Evolutionary conservation across 2,329 filamentous ascomycete species (phyloP), one percentile per base, ranked within the genome.

Genomic region (Kalmusia sp.): DNA sequence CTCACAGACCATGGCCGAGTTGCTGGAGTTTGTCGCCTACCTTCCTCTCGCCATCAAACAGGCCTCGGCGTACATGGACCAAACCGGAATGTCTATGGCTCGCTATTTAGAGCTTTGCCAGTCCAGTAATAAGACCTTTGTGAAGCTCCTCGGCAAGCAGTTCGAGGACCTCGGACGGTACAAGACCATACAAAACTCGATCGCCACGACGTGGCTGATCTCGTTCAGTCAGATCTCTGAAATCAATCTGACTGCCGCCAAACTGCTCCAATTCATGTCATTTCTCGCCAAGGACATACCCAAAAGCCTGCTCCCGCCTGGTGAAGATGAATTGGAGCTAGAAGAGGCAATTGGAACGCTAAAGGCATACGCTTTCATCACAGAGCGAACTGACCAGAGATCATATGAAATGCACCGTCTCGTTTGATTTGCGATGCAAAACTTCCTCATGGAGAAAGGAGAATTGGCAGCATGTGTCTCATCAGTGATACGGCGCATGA

Each of bases 161-260:
- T 74, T 75, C 39, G 55, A 64, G 17, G 72, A 76, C 55, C 22
- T 51, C 15, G 51, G 54, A 11, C 61, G 69, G 31, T 69, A 74
- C 33, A 37, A n/a, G 15, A 8, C 43, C 44, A 39, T 3, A 55
- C 50, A 64, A 39, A 75, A 72, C 46, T 52, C 73, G 7, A 62
- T 76, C 14, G 63, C 64, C 3, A 68, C 55, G 4, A 76, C 71
- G 17, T 76, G 65, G 71, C 54, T 67, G 2, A 65, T 76, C 17
- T 74, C 71, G 6, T 75, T 76, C 41, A 49, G 70, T 3, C 61
- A 72, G 25, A 75, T 76, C 19, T 8, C 33, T 6, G 15, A 37
- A 6, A 37, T 8, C 7, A 8, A 37, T n/a, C 33, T n/a, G 33
- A 8, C 15, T 6, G 33, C 33, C 6, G 7, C 33, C 7, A 7